These are phyloP conservation scores for Plasmodium gonderi DNA, from an alignment of 169 alveolate species.

Conservation along the genomic window DNA sequence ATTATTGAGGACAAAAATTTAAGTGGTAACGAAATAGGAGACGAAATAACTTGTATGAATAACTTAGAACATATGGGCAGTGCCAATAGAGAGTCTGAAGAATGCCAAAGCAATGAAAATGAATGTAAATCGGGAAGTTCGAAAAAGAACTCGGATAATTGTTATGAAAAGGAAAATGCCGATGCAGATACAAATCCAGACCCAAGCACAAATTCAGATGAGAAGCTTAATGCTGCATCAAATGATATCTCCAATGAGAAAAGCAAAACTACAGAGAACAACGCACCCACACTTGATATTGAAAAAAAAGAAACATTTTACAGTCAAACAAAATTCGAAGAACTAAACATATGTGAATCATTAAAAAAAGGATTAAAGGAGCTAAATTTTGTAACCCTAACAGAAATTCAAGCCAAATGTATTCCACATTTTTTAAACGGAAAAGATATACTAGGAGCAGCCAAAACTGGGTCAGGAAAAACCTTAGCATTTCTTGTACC, in stretches of 20 bases:
- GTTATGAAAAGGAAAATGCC: background rate
- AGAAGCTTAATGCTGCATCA: background rate
- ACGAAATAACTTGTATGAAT: background rate
- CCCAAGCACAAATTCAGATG: background rate
- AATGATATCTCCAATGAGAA: background rate
- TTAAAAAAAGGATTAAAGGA: slow-evolving; percentile 92
- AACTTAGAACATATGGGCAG: background rate
- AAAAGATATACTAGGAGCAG: slow-evolving; percentile 98
- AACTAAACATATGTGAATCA: slow-evolving; percentile 92
- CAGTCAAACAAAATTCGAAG: slow-evolving; percentile 88
- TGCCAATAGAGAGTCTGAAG: background rate
- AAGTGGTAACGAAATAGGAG: background rate
- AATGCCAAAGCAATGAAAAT: background rate
- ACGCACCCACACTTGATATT: background rate
- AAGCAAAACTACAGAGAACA: no score
- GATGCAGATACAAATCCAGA: background rate
- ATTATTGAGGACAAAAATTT: background rate
- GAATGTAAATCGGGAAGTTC: background rate
- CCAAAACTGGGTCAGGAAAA: slow-evolving; percentile 99
- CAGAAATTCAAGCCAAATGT: slow-evolving; percentile 97
- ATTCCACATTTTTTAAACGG: slow-evolving; percentile 98
- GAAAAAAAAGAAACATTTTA: slow-evolving; percentile 77
- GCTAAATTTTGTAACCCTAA: slow-evolving; percentile 91
- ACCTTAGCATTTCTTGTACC: slow-evolving; percentile 99
- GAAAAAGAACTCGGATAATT: background rate